These are phyloP conservation scores for Cymbopogon flexuosus DNA, from an alignment of 202 grass and related monocot species.

Conservation along the genomic window DNA sequence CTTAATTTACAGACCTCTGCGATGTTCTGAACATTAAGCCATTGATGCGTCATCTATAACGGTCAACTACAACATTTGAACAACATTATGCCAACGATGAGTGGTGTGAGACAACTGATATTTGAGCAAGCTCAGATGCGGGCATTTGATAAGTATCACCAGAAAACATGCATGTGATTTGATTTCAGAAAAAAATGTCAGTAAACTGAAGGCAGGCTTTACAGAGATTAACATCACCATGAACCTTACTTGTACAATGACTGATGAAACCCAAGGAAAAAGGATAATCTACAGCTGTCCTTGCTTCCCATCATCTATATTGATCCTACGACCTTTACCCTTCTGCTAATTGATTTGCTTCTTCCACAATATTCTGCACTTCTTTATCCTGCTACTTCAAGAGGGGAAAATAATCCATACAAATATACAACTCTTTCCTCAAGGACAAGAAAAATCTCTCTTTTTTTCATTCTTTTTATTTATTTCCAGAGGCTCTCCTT, in stretches of 20 bases:
- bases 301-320: conserved; percentile 75
- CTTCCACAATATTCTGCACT: conserved; percentile 25
- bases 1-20: no score
- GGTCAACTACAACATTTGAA: not conserved
- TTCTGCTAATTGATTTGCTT: conserved; percentile 37
- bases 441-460: conserved; percentile 45
- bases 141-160: not conserved
- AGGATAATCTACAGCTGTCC: conserved; percentile 59
- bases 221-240: conserved; percentile 37
- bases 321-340: conserved; percentile 39
- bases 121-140: not conserved
- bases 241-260: conserved; percentile 45
- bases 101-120: no score
- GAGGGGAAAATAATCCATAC: conserved; percentile 40
- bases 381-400: conserved; percentile 37
- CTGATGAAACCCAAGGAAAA: conserved; percentile 70
- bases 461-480: conserved; percentile 21
- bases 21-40: not conserved
- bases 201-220: conserved; percentile 36
- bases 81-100: not conserved
- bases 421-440: conserved; percentile 72
- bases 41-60: not conserved
- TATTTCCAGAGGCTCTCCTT: conserved; percentile 68
- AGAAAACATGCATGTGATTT: conserved; percentile 31
- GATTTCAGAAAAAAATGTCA: conserved; percentile 26